A percentile compares a stretch with the other conserved stretches of the same genome.
Conservation (phyloP, 2,329 filamentous ascomycete genomes). For the Colletotrichum orbiculare region DNA sequence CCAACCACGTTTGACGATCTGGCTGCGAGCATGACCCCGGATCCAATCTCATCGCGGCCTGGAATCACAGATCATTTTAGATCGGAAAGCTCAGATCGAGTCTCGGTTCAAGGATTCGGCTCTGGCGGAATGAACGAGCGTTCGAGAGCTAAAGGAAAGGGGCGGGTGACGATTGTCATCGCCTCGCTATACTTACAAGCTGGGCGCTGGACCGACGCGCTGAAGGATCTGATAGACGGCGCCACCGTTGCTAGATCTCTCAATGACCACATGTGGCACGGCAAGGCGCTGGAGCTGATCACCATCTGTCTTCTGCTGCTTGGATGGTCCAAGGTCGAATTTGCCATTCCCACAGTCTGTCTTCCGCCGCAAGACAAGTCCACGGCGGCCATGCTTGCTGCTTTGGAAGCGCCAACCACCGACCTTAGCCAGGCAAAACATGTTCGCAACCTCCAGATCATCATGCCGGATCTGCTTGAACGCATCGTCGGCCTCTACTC, state of each 20-base stretch:
- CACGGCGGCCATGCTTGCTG: conserved; percentile 34
- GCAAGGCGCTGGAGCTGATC: conserved; percentile 91
- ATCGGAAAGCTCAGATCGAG: conserved; percentile 65
- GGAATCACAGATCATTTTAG: conserved; percentile 58
- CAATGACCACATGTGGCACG: conserved; percentile 97
- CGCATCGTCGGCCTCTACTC: conserved; percentile 80
- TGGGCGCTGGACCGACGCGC: conserved; percentile 88
- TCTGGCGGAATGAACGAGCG: conserved; percentile 78
- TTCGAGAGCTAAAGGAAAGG: conserved; percentile 83
- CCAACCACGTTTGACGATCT: conserved; percentile 62
- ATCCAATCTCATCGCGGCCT: conserved; percentile 50
- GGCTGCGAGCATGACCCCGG: conserved; percentile 54
- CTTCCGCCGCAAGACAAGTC: conserved; percentile 62
- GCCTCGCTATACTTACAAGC: conserved; percentile 89
- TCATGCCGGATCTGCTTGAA: conserved; percentile 80
- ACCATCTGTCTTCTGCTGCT: conserved; percentile 85
- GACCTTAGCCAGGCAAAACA: conserved; percentile 62
- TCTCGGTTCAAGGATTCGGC: conserved; percentile 78
- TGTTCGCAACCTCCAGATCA: conserved; percentile 63
- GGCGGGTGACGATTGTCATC: conserved; percentile 81
- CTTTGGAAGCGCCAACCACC: conserved; percentile 42
- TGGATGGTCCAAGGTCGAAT: conserved; percentile 86
- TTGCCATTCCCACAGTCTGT: conserved; percentile 75
- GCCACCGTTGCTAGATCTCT: conserved; percentile 80
- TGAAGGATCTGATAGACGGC: conserved; percentile 85